These are phyloP conservation scores for Ilyonectria robusta DNA, from an alignment of 2,329 filamentous ascomycete species.

Conservation along the genomic window DNA sequence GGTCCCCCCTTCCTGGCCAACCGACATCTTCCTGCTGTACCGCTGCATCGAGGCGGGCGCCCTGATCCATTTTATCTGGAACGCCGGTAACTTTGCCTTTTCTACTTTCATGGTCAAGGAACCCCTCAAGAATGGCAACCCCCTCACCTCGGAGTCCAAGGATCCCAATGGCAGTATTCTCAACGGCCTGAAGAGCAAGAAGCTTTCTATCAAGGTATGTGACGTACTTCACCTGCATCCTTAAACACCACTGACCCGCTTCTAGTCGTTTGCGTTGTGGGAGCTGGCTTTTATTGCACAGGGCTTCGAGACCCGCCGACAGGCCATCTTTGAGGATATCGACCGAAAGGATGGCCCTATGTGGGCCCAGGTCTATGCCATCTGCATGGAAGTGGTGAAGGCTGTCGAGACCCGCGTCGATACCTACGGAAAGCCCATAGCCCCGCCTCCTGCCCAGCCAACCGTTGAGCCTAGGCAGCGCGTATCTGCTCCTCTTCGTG, in stretches of 20 bases:
- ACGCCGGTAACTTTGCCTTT: constrained; percentile 82
- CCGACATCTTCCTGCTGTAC: constrained; percentile 67
- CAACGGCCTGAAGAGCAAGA: constrained; percentile 87
- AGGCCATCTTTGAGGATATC: constrained; percentile 88
- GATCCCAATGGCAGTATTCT: constrained; percentile 93
- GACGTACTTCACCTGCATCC: neutral
- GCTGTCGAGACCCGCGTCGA: constrained; percentile 78
- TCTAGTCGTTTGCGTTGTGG: constrained; percentile 88
- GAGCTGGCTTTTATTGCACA: constrained; percentile 86
- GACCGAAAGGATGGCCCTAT: constrained; percentile 84
- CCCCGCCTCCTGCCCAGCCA: constrained; percentile 51
- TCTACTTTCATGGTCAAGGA: constrained; percentile 84
- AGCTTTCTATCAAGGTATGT: constrained; percentile 78
- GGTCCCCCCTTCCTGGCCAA: constrained; percentile 71
- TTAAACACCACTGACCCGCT: constrained; percentile 37
- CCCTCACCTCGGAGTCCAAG: constrained; percentile 86
- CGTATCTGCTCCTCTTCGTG: constrained; percentile 58
- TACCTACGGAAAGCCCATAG: constrained; percentile 65
- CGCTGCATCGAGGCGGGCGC: constrained; percentile 74
- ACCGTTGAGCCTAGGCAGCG: constrained; percentile 51
- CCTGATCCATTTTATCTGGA: constrained; percentile 81
- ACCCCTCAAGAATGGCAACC: constrained; percentile 87
- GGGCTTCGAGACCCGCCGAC: constrained; percentile 80
- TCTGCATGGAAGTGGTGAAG: constrained; percentile 79
- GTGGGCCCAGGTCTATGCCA: constrained; percentile 82